These are phyloP conservation scores for Claviceps africana DNA, from an alignment of 2,329 filamentous ascomycete species.

Conservation along the genomic window DNA sequence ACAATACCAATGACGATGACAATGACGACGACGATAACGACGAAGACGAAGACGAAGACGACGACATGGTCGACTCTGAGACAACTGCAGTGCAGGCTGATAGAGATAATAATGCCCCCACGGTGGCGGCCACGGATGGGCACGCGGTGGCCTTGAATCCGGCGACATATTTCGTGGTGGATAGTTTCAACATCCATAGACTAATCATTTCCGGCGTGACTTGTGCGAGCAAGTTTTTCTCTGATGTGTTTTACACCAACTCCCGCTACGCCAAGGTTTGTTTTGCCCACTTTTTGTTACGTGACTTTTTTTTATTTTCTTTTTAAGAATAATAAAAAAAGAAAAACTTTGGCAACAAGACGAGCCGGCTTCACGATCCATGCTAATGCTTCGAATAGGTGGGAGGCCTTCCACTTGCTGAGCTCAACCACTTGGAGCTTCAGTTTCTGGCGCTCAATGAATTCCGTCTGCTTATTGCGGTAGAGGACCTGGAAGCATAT, in stretches of 20 bases:
- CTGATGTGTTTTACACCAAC: constrained; percentile 96
- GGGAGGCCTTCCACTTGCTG: constrained; percentile 77
- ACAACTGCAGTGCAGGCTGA: constrained; percentile 12
- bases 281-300: constrained; percentile 4
- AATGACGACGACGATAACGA: constrained; percentile 34
- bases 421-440: constrained; percentile 90
- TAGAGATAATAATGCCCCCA: constrained; percentile 11
- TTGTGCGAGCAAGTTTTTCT: constrained; percentile 98
- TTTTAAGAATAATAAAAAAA: too few relatives aligned
- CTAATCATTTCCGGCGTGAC: constrained; percentile 94
- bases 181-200: constrained; percentile 97
- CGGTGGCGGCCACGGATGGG: constrained; percentile 12
- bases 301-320: background rate
- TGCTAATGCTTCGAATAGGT: constrained; percentile 44
- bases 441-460: constrained; percentile 94
- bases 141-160: constrained; percentile 12
- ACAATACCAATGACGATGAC: constrained; percentile 34
- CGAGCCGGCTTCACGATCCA: background rate
- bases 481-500: constrained; percentile 93
- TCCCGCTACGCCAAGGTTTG: constrained; percentile 95
- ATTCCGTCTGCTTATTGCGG: constrained; percentile 80
- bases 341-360: too few relatives aligned
- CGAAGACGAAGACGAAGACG: constrained; percentile 32
- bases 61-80: constrained; percentile 19
- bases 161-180: constrained; percentile 73